Evolutionary conservation across 768 basidiomycete species (phyloP), one percentile per base, ranked within the genome.

Genomic region (Cystofilobasidium ferigula): DNA sequence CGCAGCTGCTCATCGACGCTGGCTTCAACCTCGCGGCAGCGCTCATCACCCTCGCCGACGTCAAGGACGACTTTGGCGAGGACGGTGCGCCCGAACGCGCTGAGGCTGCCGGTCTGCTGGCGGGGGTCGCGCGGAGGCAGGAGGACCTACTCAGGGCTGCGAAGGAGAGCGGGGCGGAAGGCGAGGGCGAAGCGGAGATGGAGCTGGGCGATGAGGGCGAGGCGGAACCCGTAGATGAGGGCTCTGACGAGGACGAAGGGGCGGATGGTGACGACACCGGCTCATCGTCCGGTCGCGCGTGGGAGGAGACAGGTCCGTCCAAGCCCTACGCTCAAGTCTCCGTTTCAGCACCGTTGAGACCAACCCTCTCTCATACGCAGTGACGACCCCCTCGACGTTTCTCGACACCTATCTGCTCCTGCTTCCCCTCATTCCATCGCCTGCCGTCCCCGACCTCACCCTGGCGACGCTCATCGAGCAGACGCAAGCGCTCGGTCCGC

Each of bases 1-100:
- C 71, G 9, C 61, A 73, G 7, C 70, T 76, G 6, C 71, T 67
- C 1, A 63, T 73, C 38, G 75, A 76, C 62, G 70, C 71, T 1
- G 70, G 61, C 13, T 76, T 70, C 69, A 76, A 76, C 47, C 70
- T 74, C 24, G 71, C 74, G 32, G 69, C 72, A 60, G 64, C 74
- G 5, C 66, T 70, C 12, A 62, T 71, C 32, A 67, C 64, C 8
- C 62, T 74, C 4, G 73, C 74, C 22, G 74, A 75, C 58, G 51
- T 73, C 30, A 57, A 71, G 18, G 75, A 76, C 38, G 75, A 76
- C 26, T 43, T 48, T n/a, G 43, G 56, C 35, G 48, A 72, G 2
- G 63, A 69, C 26, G 70, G 62, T 10, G 60, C 68, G 40, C 20
- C 35, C 0, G 51, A 63, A 35, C 40, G 42, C 8, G 61, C 36